phyloP scores from a whole-genome alignment of 2,329 filamentous ascomycete species.

The Stemphylium beticola region DNA sequence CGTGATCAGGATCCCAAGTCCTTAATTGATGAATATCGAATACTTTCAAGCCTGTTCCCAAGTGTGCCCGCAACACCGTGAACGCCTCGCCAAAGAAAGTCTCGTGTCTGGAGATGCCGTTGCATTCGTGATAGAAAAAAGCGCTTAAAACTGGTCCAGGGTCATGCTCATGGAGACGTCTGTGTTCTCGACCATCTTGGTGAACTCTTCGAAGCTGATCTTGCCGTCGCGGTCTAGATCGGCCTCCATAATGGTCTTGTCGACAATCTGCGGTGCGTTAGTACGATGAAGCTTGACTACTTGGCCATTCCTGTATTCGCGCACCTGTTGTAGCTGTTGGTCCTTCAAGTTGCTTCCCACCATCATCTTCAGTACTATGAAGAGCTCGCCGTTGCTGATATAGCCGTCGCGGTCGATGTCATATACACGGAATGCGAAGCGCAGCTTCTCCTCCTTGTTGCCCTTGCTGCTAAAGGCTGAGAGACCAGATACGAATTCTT shows the following conservation, averaged over 20 bases:
- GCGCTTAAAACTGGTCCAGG: conserved; percentile 58
- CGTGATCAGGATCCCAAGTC: conserved; percentile 4
- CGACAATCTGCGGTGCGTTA: conserved; percentile 72
- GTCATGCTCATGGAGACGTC: conserved; percentile 73
- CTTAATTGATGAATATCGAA: conserved; percentile 39
- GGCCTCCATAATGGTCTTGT: conserved; percentile 99
- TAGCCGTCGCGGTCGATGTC: conserved; percentile 98
- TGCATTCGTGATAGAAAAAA: conserved; percentile 17
- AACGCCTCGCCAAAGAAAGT: conserved; percentile 44
- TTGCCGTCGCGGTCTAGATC: conserved; percentile 95
- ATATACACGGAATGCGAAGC: conserved; percentile 98
- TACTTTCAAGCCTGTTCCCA: conserved; percentile 28
- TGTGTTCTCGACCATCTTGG: conserved; percentile 97
- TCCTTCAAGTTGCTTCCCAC: conserved; percentile 99
- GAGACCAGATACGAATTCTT: conserved; percentile 95
- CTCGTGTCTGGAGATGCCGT: conserved; percentile 25
- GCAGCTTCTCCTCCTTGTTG: conserved; percentile 98
- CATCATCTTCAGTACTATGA: conserved; percentile 99
- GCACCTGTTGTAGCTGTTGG: conserved; percentile 87
- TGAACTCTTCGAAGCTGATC: conserved; percentile 99
- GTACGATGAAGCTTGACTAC: not conserved
- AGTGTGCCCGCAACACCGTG: conserved; percentile 31
- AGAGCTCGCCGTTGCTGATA: conserved; percentile 98
- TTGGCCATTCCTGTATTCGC: not conserved
- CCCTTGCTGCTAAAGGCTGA: conserved; percentile 97